Conservation (phyloP, 192 early-diverging fungal genomes). For the Dispira simplex region DNA sequence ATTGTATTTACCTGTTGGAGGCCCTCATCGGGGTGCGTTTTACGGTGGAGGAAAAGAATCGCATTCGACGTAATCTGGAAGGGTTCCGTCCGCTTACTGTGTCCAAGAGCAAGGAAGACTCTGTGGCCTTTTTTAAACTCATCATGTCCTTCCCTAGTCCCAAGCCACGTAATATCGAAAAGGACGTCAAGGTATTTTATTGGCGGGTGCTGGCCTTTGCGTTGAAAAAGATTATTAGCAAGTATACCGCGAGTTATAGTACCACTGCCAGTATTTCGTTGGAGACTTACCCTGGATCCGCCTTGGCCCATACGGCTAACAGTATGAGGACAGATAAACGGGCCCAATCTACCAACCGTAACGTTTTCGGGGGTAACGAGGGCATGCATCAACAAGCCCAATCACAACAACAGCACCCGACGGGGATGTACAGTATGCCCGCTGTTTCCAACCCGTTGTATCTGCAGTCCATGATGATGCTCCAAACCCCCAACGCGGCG, state of each 20-base stretch:
- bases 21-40: constrained; percentile 57
- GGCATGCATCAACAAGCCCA: too few species aligned
- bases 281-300: neutral
- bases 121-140: constrained; percentile 59
- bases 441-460: too few species aligned
- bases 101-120: constrained; percentile 60
- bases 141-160: constrained; percentile 75
- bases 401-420: too few species aligned
- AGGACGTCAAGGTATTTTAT: constrained; percentile 76
- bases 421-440: too few species aligned
- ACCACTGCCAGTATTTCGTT: constrained; percentile 8
- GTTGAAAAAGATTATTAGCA: constrained; percentile 62
- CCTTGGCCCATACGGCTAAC: too few species aligned
- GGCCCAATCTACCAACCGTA: too few species aligned
- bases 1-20: constrained; percentile 62
- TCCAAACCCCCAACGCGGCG: too few species aligned
- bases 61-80: constrained; percentile 74
- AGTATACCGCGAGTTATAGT: constrained; percentile 25
- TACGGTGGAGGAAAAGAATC: constrained; percentile 72
- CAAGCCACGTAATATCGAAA: constrained; percentile 74
- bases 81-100: constrained; percentile 62
- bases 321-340: too few species aligned
- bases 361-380: too few species aligned
- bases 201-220: constrained; percentile 57
- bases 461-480: too few species aligned